A percentile compares a stretch with the other conserved stretches of the same genome.
Evolutionary conservation across 169 alveolate genomes (phyloP).

Genomic region (Theileria parva): DNA sequence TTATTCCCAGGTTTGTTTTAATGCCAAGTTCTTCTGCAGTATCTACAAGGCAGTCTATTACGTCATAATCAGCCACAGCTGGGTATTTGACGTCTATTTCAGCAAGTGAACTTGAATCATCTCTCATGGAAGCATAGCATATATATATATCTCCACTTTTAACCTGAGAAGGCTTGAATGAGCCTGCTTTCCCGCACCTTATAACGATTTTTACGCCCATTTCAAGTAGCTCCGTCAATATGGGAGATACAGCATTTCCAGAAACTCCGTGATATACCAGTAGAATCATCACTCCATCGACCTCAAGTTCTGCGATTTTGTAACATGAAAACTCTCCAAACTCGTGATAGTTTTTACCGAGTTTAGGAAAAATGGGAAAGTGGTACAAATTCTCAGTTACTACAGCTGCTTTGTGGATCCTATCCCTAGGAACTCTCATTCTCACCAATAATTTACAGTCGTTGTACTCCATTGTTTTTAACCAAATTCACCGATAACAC

Average conservation of each 20-base stretch:
- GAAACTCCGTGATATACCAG: constrained; percentile 34
- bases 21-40: neutral
- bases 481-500: neutral
- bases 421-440: constrained; percentile 41
- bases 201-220: constrained; percentile 44
- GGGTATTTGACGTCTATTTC: constrained; percentile 47
- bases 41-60: constrained; percentile 10
- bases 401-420: constrained; percentile 42
- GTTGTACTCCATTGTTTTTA: constrained; percentile 14
- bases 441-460: constrained; percentile 31
- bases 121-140: constrained; percentile 51
- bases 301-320: constrained; percentile 42
- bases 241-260: constrained; percentile 20
- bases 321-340: constrained; percentile 20
- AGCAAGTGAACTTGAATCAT: constrained; percentile 19
- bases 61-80: constrained; percentile 53
- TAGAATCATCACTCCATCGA: constrained; percentile 27
- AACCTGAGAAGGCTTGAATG: constrained; percentile 22
- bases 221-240: constrained; percentile 26
- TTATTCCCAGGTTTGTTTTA: neutral
- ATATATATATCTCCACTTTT: constrained; percentile 23
- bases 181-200: constrained; percentile 15
- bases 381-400: constrained; percentile 32
- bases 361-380: constrained; percentile 10
- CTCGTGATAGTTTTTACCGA: constrained; percentile 19